phyloP scores from a whole-genome alignment of 2,329 filamentous ascomycete genomes.

The Pseudogymnoascus sp. region DNA sequence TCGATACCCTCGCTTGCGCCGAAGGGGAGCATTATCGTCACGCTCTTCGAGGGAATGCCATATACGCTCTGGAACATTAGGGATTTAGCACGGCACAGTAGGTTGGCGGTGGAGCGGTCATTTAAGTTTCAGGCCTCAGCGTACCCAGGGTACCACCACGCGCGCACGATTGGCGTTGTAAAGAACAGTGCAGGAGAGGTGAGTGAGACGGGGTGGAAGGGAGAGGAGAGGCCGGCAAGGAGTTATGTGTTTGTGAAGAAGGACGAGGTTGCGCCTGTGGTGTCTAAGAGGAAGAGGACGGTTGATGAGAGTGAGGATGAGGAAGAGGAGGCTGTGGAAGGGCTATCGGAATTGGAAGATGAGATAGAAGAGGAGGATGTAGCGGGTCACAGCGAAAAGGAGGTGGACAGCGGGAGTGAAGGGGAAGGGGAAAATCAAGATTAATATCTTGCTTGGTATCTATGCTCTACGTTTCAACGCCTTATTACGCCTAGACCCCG shows the following conservation, averaged over 20 bases:
- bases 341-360: conserved; percentile 23
- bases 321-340: conserved; percentile 22
- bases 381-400: conserved; percentile 24
- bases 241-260: conserved; percentile 56
- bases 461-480: conserved; percentile 9
- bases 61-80: conserved; percentile 94
- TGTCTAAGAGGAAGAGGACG: conserved; percentile 27
- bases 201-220: conserved; percentile 39
- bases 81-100: conserved; percentile 73
- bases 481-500: background rate
- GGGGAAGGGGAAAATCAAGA: conserved; percentile 17
- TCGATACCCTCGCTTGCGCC: conserved; percentile 44
- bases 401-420: conserved; percentile 27
- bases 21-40: conserved; percentile 60
- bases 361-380: conserved; percentile 18
- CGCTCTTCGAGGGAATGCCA: conserved; percentile 85
- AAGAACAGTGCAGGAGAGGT: conserved; percentile 38
- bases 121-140: conserved; percentile 58
- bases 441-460: conserved; percentile 19
- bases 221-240: conserved; percentile 44
- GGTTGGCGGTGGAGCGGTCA: conserved; percentile 60
- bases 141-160: conserved; percentile 69
- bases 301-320: conserved; percentile 21
- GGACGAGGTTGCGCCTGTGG: conserved; percentile 35
- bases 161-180: conserved; percentile 61